Evolutionary conservation across 2,329 filamentous ascomycete genomes (phyloP).

Genomic region (Colletotrichum phormii): DNA sequence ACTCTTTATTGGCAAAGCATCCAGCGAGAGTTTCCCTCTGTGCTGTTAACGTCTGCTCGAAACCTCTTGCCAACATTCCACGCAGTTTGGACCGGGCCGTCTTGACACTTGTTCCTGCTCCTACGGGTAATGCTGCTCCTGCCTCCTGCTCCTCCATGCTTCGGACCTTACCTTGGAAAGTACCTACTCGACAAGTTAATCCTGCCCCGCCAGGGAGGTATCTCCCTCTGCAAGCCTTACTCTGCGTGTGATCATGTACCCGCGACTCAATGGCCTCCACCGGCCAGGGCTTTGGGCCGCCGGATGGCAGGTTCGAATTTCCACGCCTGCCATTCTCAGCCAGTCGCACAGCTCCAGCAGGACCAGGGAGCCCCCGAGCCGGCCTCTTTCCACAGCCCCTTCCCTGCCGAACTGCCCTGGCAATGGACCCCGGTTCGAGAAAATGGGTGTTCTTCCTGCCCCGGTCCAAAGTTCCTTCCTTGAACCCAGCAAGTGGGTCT

Average conservation of each 20-base stretch:
- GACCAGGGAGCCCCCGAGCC: constrained; percentile 22
- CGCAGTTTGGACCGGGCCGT: not conserved
- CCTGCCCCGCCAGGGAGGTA: constrained; percentile 4
- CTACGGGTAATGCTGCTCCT: not conserved
- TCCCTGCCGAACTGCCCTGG: constrained; percentile 22
- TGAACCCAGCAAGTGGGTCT: constrained; percentile 24
- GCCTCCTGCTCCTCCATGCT: not conserved
- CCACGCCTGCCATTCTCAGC: constrained; percentile 22
- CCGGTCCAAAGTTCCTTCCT: constrained; percentile 6
- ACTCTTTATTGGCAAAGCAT: not conserved
- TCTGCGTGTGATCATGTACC: constrained; percentile 32
- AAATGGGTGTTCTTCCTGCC: not conserved
- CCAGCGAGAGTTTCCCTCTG: not conserved
- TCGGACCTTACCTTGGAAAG: not conserved
- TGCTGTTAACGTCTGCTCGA: not conserved
- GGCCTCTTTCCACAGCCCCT: constrained; percentile 10
- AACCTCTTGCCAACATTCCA: not conserved
- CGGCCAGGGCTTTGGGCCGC: constrained; percentile 17
- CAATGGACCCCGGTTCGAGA: not conserved
- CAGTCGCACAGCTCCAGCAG: constrained; percentile 8
- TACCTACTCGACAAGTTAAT: not conserved
- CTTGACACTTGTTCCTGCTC: not conserved
- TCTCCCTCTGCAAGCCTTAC: constrained; percentile 6
- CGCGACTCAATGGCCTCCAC: constrained; percentile 33
- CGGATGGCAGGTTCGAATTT: constrained; percentile 33